Evolutionary conservation across 176 grass and related monocot species (phyloP), one percentile per base, ranked within the genome.

Genomic region (Dactylis glomerata): DNA sequence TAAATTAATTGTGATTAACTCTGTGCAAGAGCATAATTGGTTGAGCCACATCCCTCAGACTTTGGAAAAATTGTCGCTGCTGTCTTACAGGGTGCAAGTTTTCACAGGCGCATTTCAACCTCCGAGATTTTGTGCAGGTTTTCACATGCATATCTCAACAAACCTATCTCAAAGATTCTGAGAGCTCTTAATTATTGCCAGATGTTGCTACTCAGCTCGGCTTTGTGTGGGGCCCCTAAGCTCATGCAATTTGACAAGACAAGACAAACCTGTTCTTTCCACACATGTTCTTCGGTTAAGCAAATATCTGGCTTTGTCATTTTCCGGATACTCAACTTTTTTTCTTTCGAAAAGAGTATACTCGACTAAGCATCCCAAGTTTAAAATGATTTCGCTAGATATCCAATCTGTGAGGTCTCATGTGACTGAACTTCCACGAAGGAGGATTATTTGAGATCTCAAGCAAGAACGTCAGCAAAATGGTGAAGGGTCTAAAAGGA

Each of bases 111-210:
- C 73, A 20, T 75, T 49, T 73, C 67, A 46, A 46, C 24, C 23
- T 47, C 42, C 31, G 68, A 75, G 68, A 81, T 79, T 46, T 54
- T 33, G 65, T 45, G 46, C 10, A 15, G 62, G 15, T 46, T 55
- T 83, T 86, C 63, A 22, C 10, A 11, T 20, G 32, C 84, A 47
- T 86, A 54, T 83, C 34, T 55, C 41, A 26, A 78, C 56, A 90
- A 65, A 90, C 14, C 26, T 7, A 30, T 80, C 51, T 73, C 77
- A 14, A 81, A 68, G 69, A 85, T 79, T 46, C 46, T 28, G 67
- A 65, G 41, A 49, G 33, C 46, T 82, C 38, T 82, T 82, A 74
- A 59, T 67, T 85, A 64, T 54, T 66, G 55, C 56, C 56, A 58
- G 82, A 16, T 64, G 65, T 27, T 79, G 36, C 56, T 47, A 32